phyloP scores from a whole-genome alignment of 1,139 yeast genomes.

The Pichia terricola region DNA sequence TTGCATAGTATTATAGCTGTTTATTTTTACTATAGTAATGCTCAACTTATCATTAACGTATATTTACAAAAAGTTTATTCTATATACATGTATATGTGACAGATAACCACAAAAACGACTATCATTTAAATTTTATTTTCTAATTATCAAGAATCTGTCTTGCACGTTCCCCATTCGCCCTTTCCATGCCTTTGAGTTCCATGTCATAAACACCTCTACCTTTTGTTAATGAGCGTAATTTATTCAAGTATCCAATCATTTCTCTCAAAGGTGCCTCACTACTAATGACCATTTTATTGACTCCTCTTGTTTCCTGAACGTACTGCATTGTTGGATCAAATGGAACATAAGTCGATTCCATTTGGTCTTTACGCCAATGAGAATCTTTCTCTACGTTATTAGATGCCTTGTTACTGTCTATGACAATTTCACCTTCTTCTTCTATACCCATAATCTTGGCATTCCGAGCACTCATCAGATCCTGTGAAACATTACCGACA shows the following conservation, averaged over 20 bases:
- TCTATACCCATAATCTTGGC: constrained; percentile 61
- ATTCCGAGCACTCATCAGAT: constrained; percentile 57
- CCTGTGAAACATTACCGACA: constrained; percentile 79
- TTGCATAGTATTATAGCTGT: too few species aligned
- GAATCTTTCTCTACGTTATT: constrained; percentile 25
- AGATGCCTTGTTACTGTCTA: background rate
- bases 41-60: too few species aligned
- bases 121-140: background rate
- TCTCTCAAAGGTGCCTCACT: constrained; percentile 82
- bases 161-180: constrained; percentile 39
- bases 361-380: constrained; percentile 40
- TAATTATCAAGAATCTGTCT: constrained; percentile 25
- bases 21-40: too few species aligned
- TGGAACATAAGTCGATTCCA: constrained; percentile 48
- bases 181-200: constrained; percentile 67
- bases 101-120: too few species aligned
- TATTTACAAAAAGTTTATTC: too few species aligned
- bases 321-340: constrained; percentile 38
- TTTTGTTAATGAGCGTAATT: constrained; percentile 73
- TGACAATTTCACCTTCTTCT: constrained; percentile 26
- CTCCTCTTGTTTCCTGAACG: constrained; percentile 14
- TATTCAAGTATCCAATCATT: constrained; percentile 81
- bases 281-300: constrained; percentile 43
- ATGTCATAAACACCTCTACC: constrained; percentile 82
- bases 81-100: too few species aligned